A percentile compares a stretch with the other conserved stretches of the same genome.
These are phyloP conservation scores for Xanthoceras sorbifolium DNA, from an alignment of 345 rosid species.

Conservation along the genomic window DNA sequence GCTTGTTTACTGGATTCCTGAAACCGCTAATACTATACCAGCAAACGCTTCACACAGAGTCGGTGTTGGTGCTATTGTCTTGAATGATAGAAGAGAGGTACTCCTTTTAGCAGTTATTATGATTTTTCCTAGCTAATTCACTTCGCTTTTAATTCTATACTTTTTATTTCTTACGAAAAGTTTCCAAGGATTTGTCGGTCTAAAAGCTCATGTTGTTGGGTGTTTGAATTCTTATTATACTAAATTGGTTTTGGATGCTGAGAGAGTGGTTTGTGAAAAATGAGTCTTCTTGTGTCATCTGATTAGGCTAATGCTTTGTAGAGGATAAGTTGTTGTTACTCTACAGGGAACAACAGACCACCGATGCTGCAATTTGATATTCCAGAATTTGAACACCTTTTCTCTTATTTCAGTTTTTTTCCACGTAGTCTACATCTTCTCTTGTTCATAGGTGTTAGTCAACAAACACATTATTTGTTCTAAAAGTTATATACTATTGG, in stretches of 20 bases:
- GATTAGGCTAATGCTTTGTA: not conserved
- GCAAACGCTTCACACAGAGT: constrained; percentile 78
- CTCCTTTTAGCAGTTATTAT: not conserved
- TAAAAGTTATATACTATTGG: not conserved
- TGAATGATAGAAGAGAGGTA: constrained; percentile 78
- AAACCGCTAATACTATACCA: constrained; percentile 61
- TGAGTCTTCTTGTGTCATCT: not conserved
- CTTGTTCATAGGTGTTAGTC: not conserved
- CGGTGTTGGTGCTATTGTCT: constrained; percentile 69
- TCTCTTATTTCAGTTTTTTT: not conserved
- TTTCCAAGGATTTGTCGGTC: too few relatives aligned
- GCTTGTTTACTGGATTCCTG: constrained; percentile 85
- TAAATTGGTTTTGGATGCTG: not conserved
- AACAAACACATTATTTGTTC: not conserved
- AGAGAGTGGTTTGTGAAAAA: not conserved
- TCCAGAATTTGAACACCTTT: not conserved
- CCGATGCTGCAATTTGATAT: too few relatives aligned
- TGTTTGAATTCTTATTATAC: too few relatives aligned
- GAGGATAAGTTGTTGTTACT: too few relatives aligned
- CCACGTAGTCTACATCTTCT: not conserved
- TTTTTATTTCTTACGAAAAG: too few relatives aligned
- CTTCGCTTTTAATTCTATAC: not conserved
- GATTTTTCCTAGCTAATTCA: not conserved
- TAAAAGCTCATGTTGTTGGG: too few relatives aligned
- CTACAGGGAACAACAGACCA: too few relatives aligned